These are phyloP conservation scores for Botrytis fragariae DNA, from an alignment of 2,329 filamentous ascomycete species.

Conservation along the genomic window DNA sequence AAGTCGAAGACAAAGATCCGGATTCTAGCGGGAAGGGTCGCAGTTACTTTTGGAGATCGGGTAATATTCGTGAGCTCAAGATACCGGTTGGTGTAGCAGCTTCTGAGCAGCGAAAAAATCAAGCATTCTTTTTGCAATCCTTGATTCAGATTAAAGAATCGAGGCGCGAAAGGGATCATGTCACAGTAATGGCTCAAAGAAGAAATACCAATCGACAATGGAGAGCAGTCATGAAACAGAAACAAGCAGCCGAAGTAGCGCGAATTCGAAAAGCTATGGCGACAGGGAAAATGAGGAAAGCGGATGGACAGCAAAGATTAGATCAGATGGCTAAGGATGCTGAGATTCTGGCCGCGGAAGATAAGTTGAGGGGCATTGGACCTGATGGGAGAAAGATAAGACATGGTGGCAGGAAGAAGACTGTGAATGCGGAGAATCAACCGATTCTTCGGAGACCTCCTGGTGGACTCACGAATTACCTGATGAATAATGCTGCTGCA, in stretches of 20 bases:
- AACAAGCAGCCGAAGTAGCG: conserved; percentile 24
- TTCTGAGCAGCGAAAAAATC: conserved; percentile 41
- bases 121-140: conserved; percentile 60
- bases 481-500: conserved; percentile 5
- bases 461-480: conserved; percentile 13
- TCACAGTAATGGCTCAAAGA: conserved; percentile 55
- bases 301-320: conserved; percentile 24
- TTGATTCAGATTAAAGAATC: conserved; percentile 63
- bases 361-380: conserved; percentile 14
- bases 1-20: conserved; percentile 15
- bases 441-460: conserved; percentile 13
- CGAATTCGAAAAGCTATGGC: conserved; percentile 28
- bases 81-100: conserved; percentile 33
- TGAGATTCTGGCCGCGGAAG: conserved; percentile 14
- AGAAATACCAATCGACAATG: conserved; percentile 33
- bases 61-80: conserved; percentile 15
- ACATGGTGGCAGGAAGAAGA: conserved; percentile 18
- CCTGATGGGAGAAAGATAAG: conserved; percentile 9
- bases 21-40: conserved; percentile 1
- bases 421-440: background rate
- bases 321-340: conserved; percentile 29
- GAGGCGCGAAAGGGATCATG: conserved; percentile 62
- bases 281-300: conserved; percentile 9
- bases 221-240: conserved; percentile 23
- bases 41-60: conserved; percentile 14